phyloP scores from a whole-genome alignment of 2,329 filamentous ascomycete genomes.

The Didymella pinodella region DNA sequence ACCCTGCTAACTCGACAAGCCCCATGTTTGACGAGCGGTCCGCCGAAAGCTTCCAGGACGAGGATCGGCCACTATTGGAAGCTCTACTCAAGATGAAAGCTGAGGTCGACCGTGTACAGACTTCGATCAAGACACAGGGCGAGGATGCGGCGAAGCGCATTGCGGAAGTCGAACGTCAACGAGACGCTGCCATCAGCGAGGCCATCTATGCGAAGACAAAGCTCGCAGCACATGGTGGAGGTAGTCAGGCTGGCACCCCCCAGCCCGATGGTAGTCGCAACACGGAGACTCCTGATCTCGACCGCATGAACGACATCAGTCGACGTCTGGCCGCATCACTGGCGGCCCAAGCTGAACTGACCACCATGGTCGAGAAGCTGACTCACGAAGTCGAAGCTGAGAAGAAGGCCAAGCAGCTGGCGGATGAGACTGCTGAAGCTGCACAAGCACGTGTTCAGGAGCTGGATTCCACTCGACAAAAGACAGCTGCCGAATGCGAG shows the following conservation, averaged over 20 bases:
- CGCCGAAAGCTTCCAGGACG: conserved; percentile 84
- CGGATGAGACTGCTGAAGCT: conserved; percentile 85
- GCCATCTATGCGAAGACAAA: conserved; percentile 95
- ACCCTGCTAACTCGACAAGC: conserved; percentile 72
- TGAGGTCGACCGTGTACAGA: conserved; percentile 89
- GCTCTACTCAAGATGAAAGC: conserved; percentile 89
- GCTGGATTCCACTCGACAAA: conserved; percentile 83
- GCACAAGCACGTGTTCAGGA: conserved; percentile 84
- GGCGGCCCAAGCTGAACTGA: conserved; percentile 80
- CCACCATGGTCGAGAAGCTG: conserved; percentile 74
- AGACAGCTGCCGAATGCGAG: conserved; percentile 84
- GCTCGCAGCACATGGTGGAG: conserved; percentile 77
- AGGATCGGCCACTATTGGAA: conserved; percentile 90
- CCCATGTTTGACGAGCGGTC: conserved; percentile 78
- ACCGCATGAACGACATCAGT: conserved; percentile 77
- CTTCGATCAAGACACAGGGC: conserved; percentile 87
- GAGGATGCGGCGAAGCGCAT: conserved; percentile 85
- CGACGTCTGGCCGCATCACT: conserved; percentile 84
- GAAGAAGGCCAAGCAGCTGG: conserved; percentile 78
- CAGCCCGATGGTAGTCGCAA: conserved; percentile 63
- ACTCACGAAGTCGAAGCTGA: conserved; percentile 80
- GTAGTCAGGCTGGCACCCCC: conserved; percentile 68
- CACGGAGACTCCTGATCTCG: conserved; percentile 67
- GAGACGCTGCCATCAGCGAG: conserved; percentile 92
- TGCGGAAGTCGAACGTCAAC: conserved; percentile 91